These are phyloP conservation scores for Polyplosphaeria fusca DNA, from an alignment of 495 filamentous ascomycete species.

Conservation along the genomic window DNA sequence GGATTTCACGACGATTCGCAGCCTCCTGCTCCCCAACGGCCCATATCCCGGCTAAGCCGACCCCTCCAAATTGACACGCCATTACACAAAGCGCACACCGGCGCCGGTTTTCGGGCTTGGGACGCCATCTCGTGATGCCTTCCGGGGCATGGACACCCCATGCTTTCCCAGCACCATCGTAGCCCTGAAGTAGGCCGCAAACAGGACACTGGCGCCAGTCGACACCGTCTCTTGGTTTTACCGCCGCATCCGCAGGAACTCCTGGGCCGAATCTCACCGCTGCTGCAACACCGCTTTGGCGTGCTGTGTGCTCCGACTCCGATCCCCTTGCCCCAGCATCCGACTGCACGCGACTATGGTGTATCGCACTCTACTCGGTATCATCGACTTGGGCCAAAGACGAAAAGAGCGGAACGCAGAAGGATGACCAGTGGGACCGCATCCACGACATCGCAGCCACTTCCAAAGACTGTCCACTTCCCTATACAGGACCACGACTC, in stretches of 20 bases:
- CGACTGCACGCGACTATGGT: constrained; percentile 18
- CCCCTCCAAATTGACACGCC: not conserved
- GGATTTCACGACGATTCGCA: constrained; percentile 1
- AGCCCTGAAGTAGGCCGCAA: constrained; percentile 9
- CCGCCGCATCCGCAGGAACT: constrained; percentile 10
- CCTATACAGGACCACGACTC: not conserved
- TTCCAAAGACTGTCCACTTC: not conserved
- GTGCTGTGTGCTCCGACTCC: constrained; percentile 4
- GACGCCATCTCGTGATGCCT: constrained; percentile 21
- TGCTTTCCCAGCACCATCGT: constrained; percentile 22
- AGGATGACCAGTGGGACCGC: constrained; percentile 7
- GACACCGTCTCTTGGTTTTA: constrained; percentile 5
- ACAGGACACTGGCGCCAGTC: constrained; percentile 1
- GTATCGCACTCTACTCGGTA: not conserved
- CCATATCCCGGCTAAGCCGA: not conserved
- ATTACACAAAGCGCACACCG: not conserved
- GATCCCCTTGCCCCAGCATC: not conserved
- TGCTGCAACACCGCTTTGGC: not conserved
- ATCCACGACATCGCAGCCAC: constrained; percentile 8
- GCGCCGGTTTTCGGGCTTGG: constrained; percentile 6
- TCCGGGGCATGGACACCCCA: constrained; percentile 3
- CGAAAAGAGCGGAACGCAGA: constrained; percentile 22
- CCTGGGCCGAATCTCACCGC: not conserved
- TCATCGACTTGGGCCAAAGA: constrained; percentile 13
- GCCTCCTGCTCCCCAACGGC: constrained; percentile 1